Percentiles rank a stretch among this genome's conserved stretches.
These are phyloP conservation scores for Suillus alpinus DNA, from an alignment of 768 basidiomycete species.

Conservation along the genomic window DNA sequence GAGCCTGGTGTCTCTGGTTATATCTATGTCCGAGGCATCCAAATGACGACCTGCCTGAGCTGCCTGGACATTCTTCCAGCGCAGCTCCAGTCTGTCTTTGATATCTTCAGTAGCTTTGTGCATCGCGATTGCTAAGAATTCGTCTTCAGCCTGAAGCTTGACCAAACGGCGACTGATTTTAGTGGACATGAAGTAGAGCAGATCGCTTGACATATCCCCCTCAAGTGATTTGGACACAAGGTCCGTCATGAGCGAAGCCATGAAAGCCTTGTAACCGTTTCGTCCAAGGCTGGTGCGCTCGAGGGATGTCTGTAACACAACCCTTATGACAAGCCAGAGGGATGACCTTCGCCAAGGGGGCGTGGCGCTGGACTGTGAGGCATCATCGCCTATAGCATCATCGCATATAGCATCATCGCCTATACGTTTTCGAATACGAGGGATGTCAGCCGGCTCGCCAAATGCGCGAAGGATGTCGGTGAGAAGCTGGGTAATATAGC, in stretches of 20 bases:
- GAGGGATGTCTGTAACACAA: conserved; percentile 32
- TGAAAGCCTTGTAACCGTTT: conserved; percentile 45
- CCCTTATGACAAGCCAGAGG: conserved; percentile 35
- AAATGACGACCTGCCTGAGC: conserved; percentile 22
- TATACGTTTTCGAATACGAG: conserved; percentile 30
- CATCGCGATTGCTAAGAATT: conserved; percentile 12
- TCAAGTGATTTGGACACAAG: conserved; percentile 21
- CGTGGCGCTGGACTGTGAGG: conserved; percentile 14
- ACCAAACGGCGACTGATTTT: conserved; percentile 25
- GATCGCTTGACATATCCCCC: conserved; percentile 17
- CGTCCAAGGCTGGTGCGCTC: conserved; percentile 6
- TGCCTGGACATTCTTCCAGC: conserved; percentile 33
- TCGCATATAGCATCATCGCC: too few species aligned
- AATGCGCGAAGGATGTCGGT: conserved; percentile 41
- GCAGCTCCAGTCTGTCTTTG: conserved; percentile 20
- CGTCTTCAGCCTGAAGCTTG: conserved; percentile 24
- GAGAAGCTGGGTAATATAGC: conserved; percentile 46
- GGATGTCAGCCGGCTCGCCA: conserved; percentile 15
- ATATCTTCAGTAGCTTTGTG: conserved; percentile 33
- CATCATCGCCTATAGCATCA: too few species aligned
- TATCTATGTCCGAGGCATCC: conserved; percentile 23
- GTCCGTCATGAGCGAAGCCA: conserved; percentile 37
- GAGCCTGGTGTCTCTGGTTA: conserved; percentile 30
- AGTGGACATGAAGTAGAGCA: conserved; percentile 27
- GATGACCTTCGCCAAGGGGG: conserved; percentile 36